A percentile compares a stretch with the other conserved stretches of the same genome.
phyloP scores from a whole-genome alignment of 805 yeast genomes.

The Saturnispora dispora region DNA sequence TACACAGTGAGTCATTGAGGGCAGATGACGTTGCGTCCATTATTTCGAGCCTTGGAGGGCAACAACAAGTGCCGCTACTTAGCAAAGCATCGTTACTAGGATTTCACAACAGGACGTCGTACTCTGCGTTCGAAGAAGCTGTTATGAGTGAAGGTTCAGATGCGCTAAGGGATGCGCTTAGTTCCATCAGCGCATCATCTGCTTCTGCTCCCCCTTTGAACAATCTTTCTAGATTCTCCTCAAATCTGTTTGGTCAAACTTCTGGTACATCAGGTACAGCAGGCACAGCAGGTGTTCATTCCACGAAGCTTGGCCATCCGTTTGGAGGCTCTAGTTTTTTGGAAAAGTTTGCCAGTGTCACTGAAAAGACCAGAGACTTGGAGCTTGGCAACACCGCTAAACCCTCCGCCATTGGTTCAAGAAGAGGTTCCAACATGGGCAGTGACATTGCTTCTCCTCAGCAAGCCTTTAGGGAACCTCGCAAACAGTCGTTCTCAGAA shows the following conservation, averaged over 20 bases:
- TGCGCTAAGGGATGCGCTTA: slow-evolving; percentile 24
- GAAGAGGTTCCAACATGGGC: slow-evolving; percentile 45
- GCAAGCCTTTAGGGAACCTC: slow-evolving; percentile 25
- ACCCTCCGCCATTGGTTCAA: slow-evolving; percentile 31
- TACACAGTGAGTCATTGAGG: background rate
- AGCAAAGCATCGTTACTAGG: slow-evolving; percentile 20
- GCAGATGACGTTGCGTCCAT: slow-evolving; percentile 26
- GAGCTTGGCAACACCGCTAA: slow-evolving; percentile 27
- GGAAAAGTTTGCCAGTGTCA: slow-evolving; percentile 55
- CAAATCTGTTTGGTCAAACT: slow-evolving; percentile 46
- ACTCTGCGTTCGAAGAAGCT: slow-evolving; percentile 19
- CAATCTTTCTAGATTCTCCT: slow-evolving; percentile 25
- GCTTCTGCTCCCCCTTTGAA: slow-evolving; percentile 12
- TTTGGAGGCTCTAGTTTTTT: slow-evolving; percentile 37
- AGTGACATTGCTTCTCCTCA: slow-evolving; percentile 22
- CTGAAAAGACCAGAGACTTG: slow-evolving; percentile 61
- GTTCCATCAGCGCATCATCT: slow-evolving; percentile 28
- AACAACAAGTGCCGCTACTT: slow-evolving; percentile 10
- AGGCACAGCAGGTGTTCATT: slow-evolving; percentile 15
- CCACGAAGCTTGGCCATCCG: slow-evolving; percentile 4
- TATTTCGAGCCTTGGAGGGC: slow-evolving; percentile 25
- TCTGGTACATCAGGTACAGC: slow-evolving; percentile 43
- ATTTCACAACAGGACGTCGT: slow-evolving; percentile 6
- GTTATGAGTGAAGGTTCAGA: slow-evolving; percentile 27
- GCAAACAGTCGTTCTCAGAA: slow-evolving; percentile 46